These are phyloP conservation scores for Oryza glumipatula DNA, from an alignment of 176 grass and related monocot genomes.

Conservation along the genomic window DNA sequence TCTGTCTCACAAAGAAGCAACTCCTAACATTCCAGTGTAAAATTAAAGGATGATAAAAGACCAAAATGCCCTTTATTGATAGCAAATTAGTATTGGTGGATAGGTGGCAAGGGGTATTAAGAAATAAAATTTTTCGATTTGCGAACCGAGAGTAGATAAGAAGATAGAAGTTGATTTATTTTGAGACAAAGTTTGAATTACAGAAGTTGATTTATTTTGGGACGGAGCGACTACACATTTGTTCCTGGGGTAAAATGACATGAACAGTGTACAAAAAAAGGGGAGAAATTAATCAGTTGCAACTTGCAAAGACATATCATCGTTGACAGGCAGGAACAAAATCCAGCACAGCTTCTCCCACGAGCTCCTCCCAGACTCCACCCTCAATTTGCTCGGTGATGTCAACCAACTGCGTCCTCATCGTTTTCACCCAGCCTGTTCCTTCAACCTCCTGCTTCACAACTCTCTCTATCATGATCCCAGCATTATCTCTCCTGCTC, in stretches of 20 bases:
- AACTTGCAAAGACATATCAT: conserved; percentile 9
- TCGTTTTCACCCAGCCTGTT: conserved; percentile 54
- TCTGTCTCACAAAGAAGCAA: too few species aligned
- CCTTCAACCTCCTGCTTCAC: conserved; percentile 72
- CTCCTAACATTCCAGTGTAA: rapidly evolving
- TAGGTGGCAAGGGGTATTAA: too few species aligned
- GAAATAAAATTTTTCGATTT: too few species aligned
- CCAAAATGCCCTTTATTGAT: too few species aligned
- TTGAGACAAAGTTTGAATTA: too few species aligned
- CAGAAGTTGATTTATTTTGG: too few species aligned
- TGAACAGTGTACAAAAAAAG: neutral
- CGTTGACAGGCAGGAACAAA: conserved; percentile 32
- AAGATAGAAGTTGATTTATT: too few species aligned
- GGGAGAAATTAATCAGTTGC: neutral
- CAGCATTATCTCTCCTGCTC: conserved; percentile 44
- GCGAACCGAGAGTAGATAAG: too few species aligned
- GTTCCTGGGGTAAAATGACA: neutral
- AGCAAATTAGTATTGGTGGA: too few species aligned
- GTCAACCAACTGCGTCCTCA: conserved; percentile 58
- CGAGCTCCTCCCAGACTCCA: conserved; percentile 64
- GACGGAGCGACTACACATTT: neutral
- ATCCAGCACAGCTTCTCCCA: conserved; percentile 67
- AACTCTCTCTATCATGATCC: conserved; percentile 51
- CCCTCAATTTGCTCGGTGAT: conserved; percentile 59
- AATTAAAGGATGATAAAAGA: too few species aligned